phyloP scores from a whole-genome alignment of 192 early-diverging fungal genomes.

The Coemansia sp. region DNA sequence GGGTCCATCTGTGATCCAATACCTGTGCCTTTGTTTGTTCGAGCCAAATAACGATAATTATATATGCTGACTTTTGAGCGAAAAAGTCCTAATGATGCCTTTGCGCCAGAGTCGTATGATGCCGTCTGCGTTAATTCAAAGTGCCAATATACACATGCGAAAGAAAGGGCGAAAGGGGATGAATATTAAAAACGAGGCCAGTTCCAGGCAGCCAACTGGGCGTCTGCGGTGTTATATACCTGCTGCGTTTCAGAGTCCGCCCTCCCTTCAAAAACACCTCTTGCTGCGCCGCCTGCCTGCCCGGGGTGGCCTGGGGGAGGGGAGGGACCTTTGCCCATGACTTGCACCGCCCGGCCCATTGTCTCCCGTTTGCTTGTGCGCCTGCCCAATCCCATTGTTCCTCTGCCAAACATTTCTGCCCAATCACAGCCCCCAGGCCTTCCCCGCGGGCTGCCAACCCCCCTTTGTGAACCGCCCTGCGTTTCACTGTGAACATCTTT shows the following conservation, averaged over 20 bases:
- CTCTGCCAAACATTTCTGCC: conserved; percentile 14
- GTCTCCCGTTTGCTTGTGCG: conserved; percentile 20
- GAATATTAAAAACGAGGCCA: conserved; percentile 20
- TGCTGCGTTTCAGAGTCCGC: conserved; percentile 21
- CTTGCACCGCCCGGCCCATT: conserved; percentile 39
- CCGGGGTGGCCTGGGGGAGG: conserved; percentile 13
- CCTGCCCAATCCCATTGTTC: conserved; percentile 19
- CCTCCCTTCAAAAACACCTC: not conserved
- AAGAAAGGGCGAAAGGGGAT: conserved; percentile 3
- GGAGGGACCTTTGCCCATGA: conserved; percentile 36
- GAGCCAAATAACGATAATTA: not conserved
- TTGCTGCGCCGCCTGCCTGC: conserved; percentile 8
- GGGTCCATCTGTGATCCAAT: not conserved
- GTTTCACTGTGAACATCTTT: not conserved
- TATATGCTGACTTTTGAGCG: no score
- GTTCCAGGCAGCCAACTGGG: not conserved
- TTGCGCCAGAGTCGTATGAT: no score
- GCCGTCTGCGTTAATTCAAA: no score
- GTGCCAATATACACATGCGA: not conserved
- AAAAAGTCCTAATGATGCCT: no score
- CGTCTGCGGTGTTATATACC: conserved; percentile 17
- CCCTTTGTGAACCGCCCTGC: not conserved
- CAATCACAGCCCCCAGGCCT: conserved; percentile 23
- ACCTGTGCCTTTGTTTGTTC: not conserved
- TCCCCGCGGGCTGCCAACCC: conserved; percentile 10